Conservation (phyloP, 2,329 filamentous ascomycete genomes). For the Xylariaceae sp. region DNA sequence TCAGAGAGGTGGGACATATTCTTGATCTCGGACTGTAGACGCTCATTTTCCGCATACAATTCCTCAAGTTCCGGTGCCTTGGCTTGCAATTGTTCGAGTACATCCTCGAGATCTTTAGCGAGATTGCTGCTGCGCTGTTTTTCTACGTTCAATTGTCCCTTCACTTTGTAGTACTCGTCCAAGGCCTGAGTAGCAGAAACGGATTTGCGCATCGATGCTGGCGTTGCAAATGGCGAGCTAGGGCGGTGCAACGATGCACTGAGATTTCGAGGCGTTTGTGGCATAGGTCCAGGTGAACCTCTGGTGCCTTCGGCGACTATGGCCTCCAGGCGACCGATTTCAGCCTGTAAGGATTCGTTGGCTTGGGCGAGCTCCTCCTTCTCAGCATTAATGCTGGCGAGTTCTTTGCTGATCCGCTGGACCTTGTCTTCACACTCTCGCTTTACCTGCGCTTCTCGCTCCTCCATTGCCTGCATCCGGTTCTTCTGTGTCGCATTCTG, state of each 20-base stretch:
- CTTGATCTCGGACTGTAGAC: constrained; percentile 72
- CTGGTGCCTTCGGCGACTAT: constrained; percentile 42
- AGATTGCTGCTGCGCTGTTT: constrained; percentile 70
- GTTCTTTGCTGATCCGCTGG: constrained; percentile 50
- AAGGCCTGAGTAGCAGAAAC: constrained; percentile 59
- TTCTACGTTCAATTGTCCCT: constrained; percentile 68
- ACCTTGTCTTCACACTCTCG: constrained; percentile 61
- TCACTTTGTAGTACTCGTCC: constrained; percentile 60
- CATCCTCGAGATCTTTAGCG: constrained; percentile 72
- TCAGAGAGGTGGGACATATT: constrained; percentile 84
- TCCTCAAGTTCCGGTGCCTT: constrained; percentile 87
- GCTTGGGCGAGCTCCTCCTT: constrained; percentile 44
- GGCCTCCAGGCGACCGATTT: constrained; percentile 50
- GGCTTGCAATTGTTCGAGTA: constrained; percentile 77
- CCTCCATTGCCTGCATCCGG: constrained; percentile 64
- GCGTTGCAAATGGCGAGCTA: constrained; percentile 59
- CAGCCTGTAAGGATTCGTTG: constrained; percentile 46
- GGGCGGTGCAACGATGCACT: constrained; percentile 53
- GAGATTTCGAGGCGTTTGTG: constrained; percentile 53
- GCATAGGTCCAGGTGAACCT: constrained; percentile 38
- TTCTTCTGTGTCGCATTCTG: constrained; percentile 67
- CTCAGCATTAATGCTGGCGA: constrained; percentile 50
- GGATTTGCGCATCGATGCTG: constrained; percentile 53
- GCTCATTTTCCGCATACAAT: constrained; percentile 71
- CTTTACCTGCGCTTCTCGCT: constrained; percentile 55